Percentiles rank a stretch among this genome's conserved stretches.
These are phyloP conservation scores for Leucosporidium yakuticum DNA, from an alignment of 768 basidiomycete species.

Conservation along the genomic window DNA sequence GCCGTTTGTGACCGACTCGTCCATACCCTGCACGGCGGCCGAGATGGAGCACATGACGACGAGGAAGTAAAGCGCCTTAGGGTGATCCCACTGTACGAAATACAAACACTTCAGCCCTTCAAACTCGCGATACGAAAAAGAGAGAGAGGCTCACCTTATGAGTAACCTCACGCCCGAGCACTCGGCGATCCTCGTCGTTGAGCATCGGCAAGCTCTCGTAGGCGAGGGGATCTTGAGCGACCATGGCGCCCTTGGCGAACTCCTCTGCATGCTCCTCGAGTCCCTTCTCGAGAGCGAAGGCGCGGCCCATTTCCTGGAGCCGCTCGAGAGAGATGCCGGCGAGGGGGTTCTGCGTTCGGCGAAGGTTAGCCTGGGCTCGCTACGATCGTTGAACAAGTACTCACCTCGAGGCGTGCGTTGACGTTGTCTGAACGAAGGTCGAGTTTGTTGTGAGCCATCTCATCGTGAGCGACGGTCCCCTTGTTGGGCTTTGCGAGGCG, in stretches of 20 bases:
- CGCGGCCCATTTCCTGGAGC: conserved; percentile 52
- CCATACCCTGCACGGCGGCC: conserved; percentile 36
- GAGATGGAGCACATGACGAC: conserved; percentile 13
- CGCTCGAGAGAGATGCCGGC: not conserved
- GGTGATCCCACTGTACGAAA: conserved; percentile 43
- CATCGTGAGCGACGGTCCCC: too few relatives aligned
- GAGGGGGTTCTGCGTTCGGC: conserved; percentile 1
- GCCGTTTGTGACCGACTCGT: conserved; percentile 31
- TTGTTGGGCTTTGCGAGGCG: too few relatives aligned
- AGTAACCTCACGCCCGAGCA: too few relatives aligned
- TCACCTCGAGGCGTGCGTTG: too few relatives aligned
- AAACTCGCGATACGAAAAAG: too few relatives aligned
- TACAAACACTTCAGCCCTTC: too few relatives aligned
- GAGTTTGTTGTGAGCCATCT: too few relatives aligned
- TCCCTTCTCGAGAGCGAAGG: conserved; percentile 54
- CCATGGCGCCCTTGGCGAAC: conserved; percentile 65
- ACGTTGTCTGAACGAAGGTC: too few relatives aligned
- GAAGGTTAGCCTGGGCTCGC: too few relatives aligned
- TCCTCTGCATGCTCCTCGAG: conserved; percentile 41
- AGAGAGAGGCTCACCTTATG: too few relatives aligned
- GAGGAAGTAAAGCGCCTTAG: conserved; percentile 37
- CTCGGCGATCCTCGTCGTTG: conserved; percentile 37
- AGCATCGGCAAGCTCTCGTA: conserved; percentile 34
- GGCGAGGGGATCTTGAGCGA: conserved; percentile 54
- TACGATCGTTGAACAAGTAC: too few relatives aligned